These are phyloP conservation scores for Brettanomyces anomalus DNA, from an alignment of 805 yeast species.

Conservation along the genomic window DNA sequence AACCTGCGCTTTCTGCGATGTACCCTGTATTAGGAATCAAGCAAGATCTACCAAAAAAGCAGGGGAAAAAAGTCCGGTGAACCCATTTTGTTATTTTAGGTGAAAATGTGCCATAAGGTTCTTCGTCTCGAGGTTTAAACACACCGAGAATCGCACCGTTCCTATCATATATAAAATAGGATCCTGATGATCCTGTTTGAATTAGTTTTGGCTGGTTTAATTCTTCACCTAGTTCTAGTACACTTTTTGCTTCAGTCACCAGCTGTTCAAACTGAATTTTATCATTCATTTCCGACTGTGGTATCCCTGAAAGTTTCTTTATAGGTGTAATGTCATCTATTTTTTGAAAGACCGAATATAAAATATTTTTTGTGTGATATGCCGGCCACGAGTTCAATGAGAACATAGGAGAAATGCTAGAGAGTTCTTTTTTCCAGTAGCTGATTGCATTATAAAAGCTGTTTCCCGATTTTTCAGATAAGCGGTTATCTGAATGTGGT, in stretches of 20 bases:
- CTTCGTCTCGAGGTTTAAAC: conserved; percentile 74
- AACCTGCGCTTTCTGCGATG: conserved; percentile 64
- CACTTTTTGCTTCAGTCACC: conserved; percentile 34
- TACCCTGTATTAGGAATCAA: conserved; percentile 66
- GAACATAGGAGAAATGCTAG: no score
- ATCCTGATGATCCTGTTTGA: conserved; percentile 60
- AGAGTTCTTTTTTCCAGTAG: no score
- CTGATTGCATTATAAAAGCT: no score
- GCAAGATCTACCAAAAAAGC: conserved; percentile 68
- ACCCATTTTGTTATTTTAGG: conserved; percentile 80
- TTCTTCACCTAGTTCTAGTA: conserved; percentile 24
- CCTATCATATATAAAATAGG: conserved; percentile 45
- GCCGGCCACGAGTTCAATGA: no score
- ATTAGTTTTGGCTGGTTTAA: conserved; percentile 28
- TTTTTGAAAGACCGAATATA: no score
- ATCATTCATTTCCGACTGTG: no score
- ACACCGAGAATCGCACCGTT: conserved; percentile 39
- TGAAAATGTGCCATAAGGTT: conserved; percentile 69
- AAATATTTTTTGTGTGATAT: no score
- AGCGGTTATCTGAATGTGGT: no score
- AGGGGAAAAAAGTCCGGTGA: conserved; percentile 66
- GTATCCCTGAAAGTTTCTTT: no score
- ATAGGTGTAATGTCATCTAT: no score
- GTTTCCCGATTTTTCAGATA: no score
- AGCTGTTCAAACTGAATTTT: conserved; percentile 27